Evolutionary conservation across 768 basidiomycete species (phyloP).

Genomic region (Trametes villosa): DNA sequence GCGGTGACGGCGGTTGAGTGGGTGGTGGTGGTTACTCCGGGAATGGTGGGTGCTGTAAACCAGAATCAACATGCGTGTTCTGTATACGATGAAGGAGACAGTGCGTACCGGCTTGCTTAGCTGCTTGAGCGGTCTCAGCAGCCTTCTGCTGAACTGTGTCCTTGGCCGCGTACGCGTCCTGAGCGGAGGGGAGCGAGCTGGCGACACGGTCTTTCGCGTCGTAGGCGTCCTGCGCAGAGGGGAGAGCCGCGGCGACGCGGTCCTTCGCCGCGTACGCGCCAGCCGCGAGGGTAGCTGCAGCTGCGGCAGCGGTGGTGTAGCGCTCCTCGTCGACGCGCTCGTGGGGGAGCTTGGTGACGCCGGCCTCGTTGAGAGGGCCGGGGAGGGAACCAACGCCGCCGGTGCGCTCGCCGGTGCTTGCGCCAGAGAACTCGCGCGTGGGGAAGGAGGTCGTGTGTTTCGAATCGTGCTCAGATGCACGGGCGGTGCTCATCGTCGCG

Average conservation of each 20-base stretch:
- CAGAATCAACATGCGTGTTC: neutral
- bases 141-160: slow-evolving; percentile 1
- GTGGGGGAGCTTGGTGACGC: slow-evolving; percentile 54
- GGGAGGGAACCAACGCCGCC: slow-evolving; percentile 55
- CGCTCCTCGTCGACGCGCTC: slow-evolving; percentile 37
- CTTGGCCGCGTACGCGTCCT: neutral
- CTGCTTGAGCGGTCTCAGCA: neutral
- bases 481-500: slow-evolving; percentile 14
- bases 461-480: slow-evolving; percentile 26
- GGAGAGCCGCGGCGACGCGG: neutral
- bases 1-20: slow-evolving; percentile 19
- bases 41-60: neutral
- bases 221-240: neutral
- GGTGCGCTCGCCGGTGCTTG: slow-evolving; percentile 23
- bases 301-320: slow-evolving; percentile 14
- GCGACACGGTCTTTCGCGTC: slow-evolving; percentile 5
- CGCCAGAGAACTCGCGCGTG: slow-evolving; percentile 21
- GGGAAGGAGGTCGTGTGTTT: slow-evolving; percentile 23
- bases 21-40: neutral
- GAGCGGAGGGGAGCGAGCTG: neutral
- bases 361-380: slow-evolving; percentile 47
- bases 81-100: neutral
- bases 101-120: slow-evolving; percentile 5
- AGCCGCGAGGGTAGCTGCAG: slow-evolving; percentile 9
- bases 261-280: slow-evolving; percentile 17